Conservation (phyloP, 768 basidiomycete genomes). For the Leccinum obscurum region DNA sequence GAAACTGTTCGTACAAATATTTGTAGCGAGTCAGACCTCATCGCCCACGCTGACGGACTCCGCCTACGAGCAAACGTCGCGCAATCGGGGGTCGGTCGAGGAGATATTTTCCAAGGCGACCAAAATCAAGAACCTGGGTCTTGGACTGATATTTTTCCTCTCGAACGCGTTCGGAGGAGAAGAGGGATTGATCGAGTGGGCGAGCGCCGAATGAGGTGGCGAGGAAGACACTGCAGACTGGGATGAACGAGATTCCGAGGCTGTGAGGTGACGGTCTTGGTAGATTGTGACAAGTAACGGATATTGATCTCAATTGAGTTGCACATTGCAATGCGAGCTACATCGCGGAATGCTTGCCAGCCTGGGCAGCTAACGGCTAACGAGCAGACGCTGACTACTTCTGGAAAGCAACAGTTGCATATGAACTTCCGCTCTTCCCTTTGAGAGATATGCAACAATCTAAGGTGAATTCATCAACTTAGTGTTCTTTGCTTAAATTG, state of each 20-base stretch:
- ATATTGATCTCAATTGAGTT: background rate
- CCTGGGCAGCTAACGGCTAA: background rate
- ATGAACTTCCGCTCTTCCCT: constrained; percentile 70
- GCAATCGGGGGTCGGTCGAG: constrained; percentile 64
- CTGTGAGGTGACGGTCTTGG: constrained; percentile 8
- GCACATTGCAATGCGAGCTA: too few relatives aligned
- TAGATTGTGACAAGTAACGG: background rate
- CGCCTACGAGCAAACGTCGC: constrained; percentile 38
- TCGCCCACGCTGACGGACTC: constrained; percentile 58
- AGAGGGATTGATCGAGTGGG: constrained; percentile 62
- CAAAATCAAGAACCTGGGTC: constrained; percentile 61
- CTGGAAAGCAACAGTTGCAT: constrained; percentile 74
- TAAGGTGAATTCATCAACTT: too few relatives aligned
- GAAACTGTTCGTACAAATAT: constrained; percentile 66
- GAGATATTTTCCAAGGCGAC: constrained; percentile 78
- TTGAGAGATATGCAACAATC: constrained; percentile 49
- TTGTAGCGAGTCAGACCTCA: constrained; percentile 72
- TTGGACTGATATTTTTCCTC: constrained; percentile 78
- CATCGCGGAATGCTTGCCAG: background rate
- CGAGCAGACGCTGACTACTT: constrained; percentile 26
- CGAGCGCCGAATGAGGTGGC: constrained; percentile 49
- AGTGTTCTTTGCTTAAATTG: too few relatives aligned
- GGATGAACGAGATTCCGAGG: constrained; percentile 53
- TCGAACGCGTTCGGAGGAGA: constrained; percentile 42
- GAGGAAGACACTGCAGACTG: constrained; percentile 65